phyloP scores from a whole-genome alignment of 495 filamentous ascomycete genomes.

The Trichoderma virens region DNA sequence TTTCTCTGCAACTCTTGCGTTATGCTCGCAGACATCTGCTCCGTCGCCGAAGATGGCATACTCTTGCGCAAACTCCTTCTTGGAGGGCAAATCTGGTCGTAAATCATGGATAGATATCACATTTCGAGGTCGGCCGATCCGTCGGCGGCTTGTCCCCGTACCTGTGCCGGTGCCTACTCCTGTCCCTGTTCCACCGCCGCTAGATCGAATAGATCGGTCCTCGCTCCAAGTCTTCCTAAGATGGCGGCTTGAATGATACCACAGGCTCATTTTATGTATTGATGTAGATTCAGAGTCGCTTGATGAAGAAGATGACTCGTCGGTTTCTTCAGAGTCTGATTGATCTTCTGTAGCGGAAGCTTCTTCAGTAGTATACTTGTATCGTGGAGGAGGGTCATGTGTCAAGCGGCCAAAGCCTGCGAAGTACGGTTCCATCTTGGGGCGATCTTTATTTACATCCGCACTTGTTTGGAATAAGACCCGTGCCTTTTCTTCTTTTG shows the following conservation, averaged over 20 bases:
- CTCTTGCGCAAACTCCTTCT: conserved; percentile 61
- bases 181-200: conserved; percentile 41
- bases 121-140: conserved; percentile 40
- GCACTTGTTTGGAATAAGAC: conserved; percentile 55
- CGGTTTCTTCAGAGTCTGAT: conserved; percentile 54
- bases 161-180: conserved; percentile 47
- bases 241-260: conserved; percentile 36
- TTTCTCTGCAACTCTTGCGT: conserved; percentile 67
- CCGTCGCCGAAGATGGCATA: conserved; percentile 82
- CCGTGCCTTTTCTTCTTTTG: conserved; percentile 64
- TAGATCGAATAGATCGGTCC: conserved; percentile 40
- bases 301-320: conserved; percentile 47
- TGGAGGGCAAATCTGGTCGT: conserved; percentile 62
- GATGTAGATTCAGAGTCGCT: conserved; percentile 66
- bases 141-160: conserved; percentile 36
- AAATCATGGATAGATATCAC: conserved; percentile 64
- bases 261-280: conserved; percentile 40
- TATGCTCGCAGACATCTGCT: conserved; percentile 71
- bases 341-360: conserved; percentile 41
- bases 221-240: conserved; percentile 40
- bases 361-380: conserved; percentile 42
- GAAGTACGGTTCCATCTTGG: conserved; percentile 63
- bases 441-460: conserved; percentile 53
- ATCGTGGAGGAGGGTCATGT: conserved; percentile 39
- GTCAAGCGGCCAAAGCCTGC: conserved; percentile 79